Base-by-base conservation (phyloP, 2,329 filamentous ascomycete species). In the Fusarium pseudocircinatum region DNA sequence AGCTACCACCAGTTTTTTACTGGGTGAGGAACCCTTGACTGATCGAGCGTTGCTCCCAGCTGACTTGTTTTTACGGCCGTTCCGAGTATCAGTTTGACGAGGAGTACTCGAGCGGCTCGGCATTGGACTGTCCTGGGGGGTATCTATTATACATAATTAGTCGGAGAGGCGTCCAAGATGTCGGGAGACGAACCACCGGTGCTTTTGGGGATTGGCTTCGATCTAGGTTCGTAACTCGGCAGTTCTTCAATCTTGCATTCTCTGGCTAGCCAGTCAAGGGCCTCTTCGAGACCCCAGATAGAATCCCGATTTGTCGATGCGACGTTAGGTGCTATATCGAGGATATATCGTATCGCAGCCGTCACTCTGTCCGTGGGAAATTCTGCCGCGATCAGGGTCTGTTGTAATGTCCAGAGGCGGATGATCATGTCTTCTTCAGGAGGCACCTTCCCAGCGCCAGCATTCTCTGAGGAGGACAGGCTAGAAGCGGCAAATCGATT, bases 201-300 rank as follows among this genome's bases (percentile, higher is more conserved):
- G 82, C 83, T 83, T 79, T 84, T 88, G 5, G 77, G 50, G 3
- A 77, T 69, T 10, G 80, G 76, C 37, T 82, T 85, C 20, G 78
- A 74, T 70, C 76, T 82, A 37, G 68, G 74, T 43, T 93, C 90
- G 80, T 96, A 97, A 52, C 90, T 87, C 11, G 93, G 93, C 40
- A 96, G 85, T 75, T 95, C 92, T 2, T 91, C 88, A 70, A 87
- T 84, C 20, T 87, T 84, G 76, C 92, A 94, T 79, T 96, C 90
- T 73, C 94, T 85, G n/a, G 94, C 94, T 60, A 98, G 87, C 94
- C 95, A 97, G 76, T 98, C 94, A 26, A 99, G 81, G 32, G 93
- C 91, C 82, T 97, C 95, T 69, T 97, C 92, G 40, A 98, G 84
- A 15, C 95, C 95, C 93, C 94, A 97, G 20, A 95, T 88, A 47